Evolutionary conservation across 2,329 filamentous ascomycete genomes (phyloP), one percentile per base, ranked within the genome.

Genomic region (Monosporascus sp.): DNA sequence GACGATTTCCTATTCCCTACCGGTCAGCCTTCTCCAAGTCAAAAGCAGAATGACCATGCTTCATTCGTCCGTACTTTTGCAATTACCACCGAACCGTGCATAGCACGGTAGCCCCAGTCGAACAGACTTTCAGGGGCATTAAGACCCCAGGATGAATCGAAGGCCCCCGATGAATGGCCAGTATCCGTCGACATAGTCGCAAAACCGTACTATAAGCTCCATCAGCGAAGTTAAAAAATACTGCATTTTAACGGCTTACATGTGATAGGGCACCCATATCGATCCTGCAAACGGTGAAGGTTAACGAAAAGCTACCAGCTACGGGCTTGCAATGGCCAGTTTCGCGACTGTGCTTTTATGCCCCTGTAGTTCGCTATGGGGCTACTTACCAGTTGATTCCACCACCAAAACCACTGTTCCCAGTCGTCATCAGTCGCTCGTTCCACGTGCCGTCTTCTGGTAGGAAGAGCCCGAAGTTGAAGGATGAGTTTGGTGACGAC

Each of bases 31-130:
- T 15, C 3, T 37, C 24, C 15, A 14, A 31, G 8, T 15, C 3
- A 20, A 31, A 39, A 44, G 35, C 8, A 11, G 27, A 45, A 18
- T 11, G 22, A 1, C 20, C 6, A 3, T 20, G 15, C 8, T 9
- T 17, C 7, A 4, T 24, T 24, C 37, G 15, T 14, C 20, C 52
- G 27, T 11, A 61, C 57, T 57, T 67, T 83, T 6, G 75, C 74
- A 3, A 77, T 60, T 0, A 73, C 71, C 0, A 79, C 71, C 3
- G 77, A 77, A 6, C 75, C 78, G 58, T 83, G 79, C 57, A 74
- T 67, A 7, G 74, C 70, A 15, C 72, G 65, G 56, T 67, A 67
- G 3, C 70, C 72, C 68, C 72, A 77, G 61, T 76, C 73, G 9
- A 62, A 62, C 9, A 69, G 53, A 24, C 55, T 62, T 53, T 74